Percentiles rank a stretch among this genome's conserved stretches.
Conservation (phyloP, 2,329 filamentous ascomycete species). For the Chaetomium olivaceum region DNA sequence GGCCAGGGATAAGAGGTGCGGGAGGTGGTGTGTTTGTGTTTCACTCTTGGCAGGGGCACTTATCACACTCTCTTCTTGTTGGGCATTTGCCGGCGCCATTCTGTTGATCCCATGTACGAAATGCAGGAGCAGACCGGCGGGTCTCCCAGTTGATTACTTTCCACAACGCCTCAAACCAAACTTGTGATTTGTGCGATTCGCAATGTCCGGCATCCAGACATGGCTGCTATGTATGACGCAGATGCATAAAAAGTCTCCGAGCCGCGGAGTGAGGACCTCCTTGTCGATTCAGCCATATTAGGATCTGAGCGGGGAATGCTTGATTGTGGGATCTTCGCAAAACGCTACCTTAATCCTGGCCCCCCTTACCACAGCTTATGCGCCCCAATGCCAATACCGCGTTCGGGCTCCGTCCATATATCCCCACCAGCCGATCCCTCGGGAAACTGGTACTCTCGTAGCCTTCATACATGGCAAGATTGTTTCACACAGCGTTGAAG, state of each 20-base stretch:
- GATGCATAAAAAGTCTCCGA: conserved; percentile 13
- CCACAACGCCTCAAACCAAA: background rate
- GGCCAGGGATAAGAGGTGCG: background rate
- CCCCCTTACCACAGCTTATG: background rate
- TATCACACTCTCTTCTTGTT: background rate
- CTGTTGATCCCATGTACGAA: background rate
- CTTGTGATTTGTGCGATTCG: background rate
- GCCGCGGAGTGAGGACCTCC: conserved; percentile 12
- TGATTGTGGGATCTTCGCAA: background rate
- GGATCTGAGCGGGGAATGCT: background rate
- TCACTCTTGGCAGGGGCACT: background rate
- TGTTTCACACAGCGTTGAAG: background rate
- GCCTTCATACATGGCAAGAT: background rate
- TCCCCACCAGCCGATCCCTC: background rate
- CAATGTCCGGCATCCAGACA: background rate
- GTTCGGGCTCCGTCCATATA: background rate
- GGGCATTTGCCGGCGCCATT: background rate
- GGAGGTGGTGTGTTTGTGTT: background rate
- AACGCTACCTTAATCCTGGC: background rate
- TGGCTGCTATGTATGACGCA: background rate
- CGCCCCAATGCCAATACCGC: background rate
- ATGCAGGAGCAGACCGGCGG: background rate
- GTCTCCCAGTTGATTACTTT: background rate
- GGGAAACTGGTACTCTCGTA: background rate
- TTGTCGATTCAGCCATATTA: conserved; percentile 22